phyloP scores from a whole-genome alignment of 495 filamentous ascomycete species.

The Aspergillus coremiiformis region DNA sequence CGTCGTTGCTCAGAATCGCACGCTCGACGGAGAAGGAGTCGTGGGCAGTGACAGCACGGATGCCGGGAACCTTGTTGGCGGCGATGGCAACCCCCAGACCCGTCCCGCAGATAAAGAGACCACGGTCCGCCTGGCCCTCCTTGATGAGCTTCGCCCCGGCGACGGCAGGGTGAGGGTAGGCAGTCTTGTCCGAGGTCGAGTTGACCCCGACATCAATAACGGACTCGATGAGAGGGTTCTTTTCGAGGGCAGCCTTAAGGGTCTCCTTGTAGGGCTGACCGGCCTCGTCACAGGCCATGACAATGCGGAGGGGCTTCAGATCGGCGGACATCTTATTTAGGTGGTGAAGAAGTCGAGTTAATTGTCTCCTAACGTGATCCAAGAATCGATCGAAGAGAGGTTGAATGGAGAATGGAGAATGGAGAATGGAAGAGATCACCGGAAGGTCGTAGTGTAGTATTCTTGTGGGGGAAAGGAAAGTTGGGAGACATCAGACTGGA shows the following conservation, averaged over 20 bases:
- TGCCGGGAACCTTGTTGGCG: constrained; percentile 80
- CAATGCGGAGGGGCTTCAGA: constrained; percentile 46
- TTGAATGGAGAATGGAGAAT: background rate
- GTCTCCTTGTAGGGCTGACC: constrained; percentile 72
- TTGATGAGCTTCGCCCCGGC: constrained; percentile 60
- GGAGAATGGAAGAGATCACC: no score
- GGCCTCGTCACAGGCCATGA: constrained; percentile 64
- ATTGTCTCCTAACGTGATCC: background rate
- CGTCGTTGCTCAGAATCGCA: constrained; percentile 75
- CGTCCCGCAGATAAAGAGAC: constrained; percentile 80
- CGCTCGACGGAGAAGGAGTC: constrained; percentile 80
- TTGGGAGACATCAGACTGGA: background rate
- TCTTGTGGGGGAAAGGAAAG: background rate
- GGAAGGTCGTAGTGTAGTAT: background rate
- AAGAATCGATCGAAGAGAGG: background rate
- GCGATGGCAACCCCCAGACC: constrained; percentile 79
- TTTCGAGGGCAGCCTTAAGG: constrained; percentile 64
- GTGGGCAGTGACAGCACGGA: constrained; percentile 80
- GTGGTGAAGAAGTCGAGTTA: background rate
- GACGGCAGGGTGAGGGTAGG: constrained; percentile 75
- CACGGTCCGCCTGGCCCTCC: constrained; percentile 64
- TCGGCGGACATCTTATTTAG: constrained; percentile 30
- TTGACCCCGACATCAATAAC: constrained; percentile 66
- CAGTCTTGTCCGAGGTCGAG: constrained; percentile 62
- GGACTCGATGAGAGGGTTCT: constrained; percentile 57